Evolutionary conservation across 2,329 filamentous ascomycete genomes (phyloP).

Genomic region (Beauveria sp.): DNA sequence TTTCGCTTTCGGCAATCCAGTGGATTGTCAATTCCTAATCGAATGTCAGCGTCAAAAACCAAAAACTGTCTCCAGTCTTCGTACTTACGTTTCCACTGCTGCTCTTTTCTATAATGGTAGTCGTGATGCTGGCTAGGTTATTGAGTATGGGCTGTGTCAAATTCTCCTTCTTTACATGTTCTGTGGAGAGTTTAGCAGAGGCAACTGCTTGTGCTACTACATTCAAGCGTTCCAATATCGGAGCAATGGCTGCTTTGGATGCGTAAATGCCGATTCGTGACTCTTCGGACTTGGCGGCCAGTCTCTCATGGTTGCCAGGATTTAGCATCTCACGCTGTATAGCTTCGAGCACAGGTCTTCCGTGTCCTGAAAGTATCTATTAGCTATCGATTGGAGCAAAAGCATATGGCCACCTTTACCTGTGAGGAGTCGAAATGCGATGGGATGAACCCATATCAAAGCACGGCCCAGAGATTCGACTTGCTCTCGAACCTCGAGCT

Average conservation of each 20-base stretch:
- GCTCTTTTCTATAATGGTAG: slow-evolving; percentile 21
- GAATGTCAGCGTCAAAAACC: slow-evolving; percentile 8
- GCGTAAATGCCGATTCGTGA: slow-evolving; percentile 23
- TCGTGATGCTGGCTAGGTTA: slow-evolving; percentile 26
- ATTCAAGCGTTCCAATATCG: slow-evolving; percentile 30
- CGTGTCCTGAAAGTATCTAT: slow-evolving; percentile 13
- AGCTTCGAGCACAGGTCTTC: slow-evolving; percentile 20
- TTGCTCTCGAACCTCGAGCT: slow-evolving; percentile 5
- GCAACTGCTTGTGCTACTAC: slow-evolving; percentile 20
- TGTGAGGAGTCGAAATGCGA: slow-evolving; percentile 1
- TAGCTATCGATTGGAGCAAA: background rate
- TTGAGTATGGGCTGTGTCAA: slow-evolving; percentile 19
- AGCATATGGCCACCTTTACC: background rate
- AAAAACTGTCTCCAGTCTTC: background rate
- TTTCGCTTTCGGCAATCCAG: slow-evolving; percentile 31
- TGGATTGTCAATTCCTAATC: slow-evolving; percentile 28
- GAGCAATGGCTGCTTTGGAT: slow-evolving; percentile 21
- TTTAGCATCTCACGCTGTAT: slow-evolving; percentile 25
- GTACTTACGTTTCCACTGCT: slow-evolving; percentile 17
- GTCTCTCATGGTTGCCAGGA: slow-evolving; percentile 23
- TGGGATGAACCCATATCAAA: slow-evolving; percentile 3
- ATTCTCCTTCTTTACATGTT: slow-evolving; percentile 14
- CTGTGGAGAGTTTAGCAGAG: slow-evolving; percentile 20
- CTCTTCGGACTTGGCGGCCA: slow-evolving; percentile 17
- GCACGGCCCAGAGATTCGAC: slow-evolving; percentile 3